phyloP scores from a whole-genome alignment of 495 filamentous ascomycete genomes.

The Aspergillus asperescens region DNA sequence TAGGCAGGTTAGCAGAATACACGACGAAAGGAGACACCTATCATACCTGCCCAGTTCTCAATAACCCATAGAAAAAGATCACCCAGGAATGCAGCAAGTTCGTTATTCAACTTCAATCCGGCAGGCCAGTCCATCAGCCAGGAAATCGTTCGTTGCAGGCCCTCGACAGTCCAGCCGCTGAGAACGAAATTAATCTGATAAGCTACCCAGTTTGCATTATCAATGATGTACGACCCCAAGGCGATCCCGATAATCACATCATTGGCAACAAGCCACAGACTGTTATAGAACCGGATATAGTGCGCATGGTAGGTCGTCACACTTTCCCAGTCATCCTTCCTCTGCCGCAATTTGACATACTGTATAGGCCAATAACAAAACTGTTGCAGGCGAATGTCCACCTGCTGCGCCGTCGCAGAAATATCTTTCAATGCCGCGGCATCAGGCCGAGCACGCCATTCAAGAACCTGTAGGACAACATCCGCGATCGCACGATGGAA shows the following conservation, averaged over 20 bases:
- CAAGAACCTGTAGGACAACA: slow-evolving; percentile 68
- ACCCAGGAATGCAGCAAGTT: slow-evolving; percentile 87
- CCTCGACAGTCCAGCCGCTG: slow-evolving; percentile 79
- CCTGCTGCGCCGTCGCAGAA: slow-evolving; percentile 95
- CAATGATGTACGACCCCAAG: slow-evolving; percentile 92
- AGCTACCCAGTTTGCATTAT: slow-evolving; percentile 83
- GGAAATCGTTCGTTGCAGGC: slow-evolving; percentile 79
- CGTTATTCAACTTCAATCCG: slow-evolving; percentile 94
- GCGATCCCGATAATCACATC: slow-evolving; percentile 99
- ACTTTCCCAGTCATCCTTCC: slow-evolving; percentile 92
- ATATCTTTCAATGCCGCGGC: slow-evolving; percentile 89
- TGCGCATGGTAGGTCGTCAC: slow-evolving; percentile 93
- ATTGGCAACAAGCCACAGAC: slow-evolving; percentile 96
- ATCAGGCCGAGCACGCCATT: slow-evolving; percentile 79
- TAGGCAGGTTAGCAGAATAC: slow-evolving; percentile 24
- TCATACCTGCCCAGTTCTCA: slow-evolving; percentile 83
- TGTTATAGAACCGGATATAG: slow-evolving; percentile 99
- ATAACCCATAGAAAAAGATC: slow-evolving; percentile 98
- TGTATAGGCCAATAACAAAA: slow-evolving; percentile 99
- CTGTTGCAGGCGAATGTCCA: slow-evolving; percentile 95
- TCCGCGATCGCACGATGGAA: slow-evolving; percentile 81
- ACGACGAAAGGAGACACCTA: neutral
- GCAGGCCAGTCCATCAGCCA: slow-evolving; percentile 99
- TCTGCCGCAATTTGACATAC: slow-evolving; percentile 80
- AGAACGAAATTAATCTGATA: slow-evolving; percentile 74